Evolutionary conservation across 164 flowering plant genomes (phyloP), one percentile per base, ranked within the genome.

Genomic region (Santalum album): DNA sequence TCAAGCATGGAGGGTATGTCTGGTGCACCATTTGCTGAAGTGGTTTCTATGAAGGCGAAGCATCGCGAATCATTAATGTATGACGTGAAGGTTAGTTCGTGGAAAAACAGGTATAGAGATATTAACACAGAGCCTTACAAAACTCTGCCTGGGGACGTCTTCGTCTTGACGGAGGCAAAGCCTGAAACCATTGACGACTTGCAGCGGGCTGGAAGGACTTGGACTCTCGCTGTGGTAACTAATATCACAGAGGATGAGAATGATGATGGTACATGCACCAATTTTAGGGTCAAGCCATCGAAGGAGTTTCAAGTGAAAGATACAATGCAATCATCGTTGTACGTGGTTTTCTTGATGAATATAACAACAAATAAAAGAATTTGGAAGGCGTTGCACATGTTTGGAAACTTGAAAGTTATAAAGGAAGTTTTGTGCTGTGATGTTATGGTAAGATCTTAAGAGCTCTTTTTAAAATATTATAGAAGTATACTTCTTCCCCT

Each of bases 91-190:
- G 70, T 79, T 27, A 82, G 76, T 52, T 27, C 24, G 25, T 86
- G 94, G 94, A 76, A 62, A 60, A 78, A 81, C 46, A 64, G 63
- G 20, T 65, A 38, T 32, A 53, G 45, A 51, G 65, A 58, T 19
- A 54, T 45, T 23, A 64, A 67, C 5, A 72, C 69, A 51, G 77
- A 73, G 43, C 68, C 70, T 3, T 77, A 82, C 55, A 75, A 61
- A 63, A 71, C 84, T 15, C 59, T 68, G 66, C 76, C 71, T 25
- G 82, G 83, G 7, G 95, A 89, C 72, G 18, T 89, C n/a, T 61
- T 81, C 16, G 36, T 78, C 49, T 16, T 89, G 2, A 53, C 86
- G 14, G 69, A 72, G 51, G 63, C 35, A 6, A 75, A 65, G 48
- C 92, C 83, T 16, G 78, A 74, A 71, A 51, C 49, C 43, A 48